Evolutionary conservation across 495 filamentous ascomycete genomes (phyloP), one percentile per base, ranked within the genome.

Genomic region (Podospora anserina): DNA sequence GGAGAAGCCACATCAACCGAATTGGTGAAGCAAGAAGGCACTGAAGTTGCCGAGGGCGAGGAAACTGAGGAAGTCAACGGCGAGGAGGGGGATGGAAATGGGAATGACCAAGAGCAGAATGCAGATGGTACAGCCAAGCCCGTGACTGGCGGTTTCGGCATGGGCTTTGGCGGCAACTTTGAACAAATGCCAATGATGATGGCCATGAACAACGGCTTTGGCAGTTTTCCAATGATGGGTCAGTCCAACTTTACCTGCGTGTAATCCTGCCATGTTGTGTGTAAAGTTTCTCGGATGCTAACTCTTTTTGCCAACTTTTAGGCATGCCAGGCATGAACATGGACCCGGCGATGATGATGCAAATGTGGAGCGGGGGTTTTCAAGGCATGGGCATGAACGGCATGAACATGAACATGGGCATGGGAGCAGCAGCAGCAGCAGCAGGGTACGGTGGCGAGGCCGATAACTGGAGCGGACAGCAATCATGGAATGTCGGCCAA

Each of bases 341-440:
- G 90, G 91, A 93, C 84, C 91, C 91, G 73, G 94, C 94, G 91
- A 83, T 84, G 82, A 83, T 84, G 82, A 91, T 92, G 87, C 91
- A 95, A 78, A 94, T 96, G 90, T 92, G 91, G 84, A 86, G 80
- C 76, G 89, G 90, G 79, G 91, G 90, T 68, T 94, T 86, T 76
- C 86, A 86, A 78, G 89, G 88, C 83, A 93, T 93, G 90, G 91
- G 90, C 86, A 94, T 94, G 90, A 89, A 89, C 87, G 90, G 89
- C 83, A 93, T 93, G 91, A 91, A 88, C 83, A 91, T 90, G 87
- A 91, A 89, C 79, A 93, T 95, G 91, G 89, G 89, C 74, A 89
- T 90, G 87, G 91, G 89, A 81, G 91, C 23, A 23, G 23, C 23
- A 23, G 23, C 23, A 23, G 23, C 23, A 23, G 23, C 23, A 23